Evolutionary conservation across 345 rosid genomes (phyloP).

Genomic region (Luvunga scandens): DNA sequence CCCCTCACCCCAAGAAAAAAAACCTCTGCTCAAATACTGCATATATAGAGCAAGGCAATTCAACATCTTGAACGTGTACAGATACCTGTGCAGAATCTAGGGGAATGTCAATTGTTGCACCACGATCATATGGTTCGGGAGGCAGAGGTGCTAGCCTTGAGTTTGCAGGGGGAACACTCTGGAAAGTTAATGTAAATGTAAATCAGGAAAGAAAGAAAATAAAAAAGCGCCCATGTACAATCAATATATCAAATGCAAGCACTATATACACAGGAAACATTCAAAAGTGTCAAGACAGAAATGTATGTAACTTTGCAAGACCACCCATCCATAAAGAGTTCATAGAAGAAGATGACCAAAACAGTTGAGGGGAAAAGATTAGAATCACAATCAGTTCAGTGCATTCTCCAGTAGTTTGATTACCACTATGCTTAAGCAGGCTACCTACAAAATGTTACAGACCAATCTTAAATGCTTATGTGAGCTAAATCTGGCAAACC

Average conservation of each 20-base stretch:
- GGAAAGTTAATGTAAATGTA: slow-evolving; percentile 22
- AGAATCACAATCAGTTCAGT: neutral
- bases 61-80: slow-evolving; percentile 7
- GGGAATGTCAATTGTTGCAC: slow-evolving; percentile 81
- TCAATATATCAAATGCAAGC: neutral
- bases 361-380: neutral
- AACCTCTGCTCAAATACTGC: neutral
- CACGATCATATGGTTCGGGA: slow-evolving; percentile 88
- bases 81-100: slow-evolving; percentile 75
- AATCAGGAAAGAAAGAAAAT: slow-evolving; percentile 10
- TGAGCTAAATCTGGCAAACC: neutral
- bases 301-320: neutral
- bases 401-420: neutral
- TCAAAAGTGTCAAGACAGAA: neutral
- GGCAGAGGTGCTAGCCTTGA: slow-evolving; percentile 89
- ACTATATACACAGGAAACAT: neutral
- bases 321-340: neutral
- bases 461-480: slow-evolving; percentile 5
- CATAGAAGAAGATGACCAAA: neutral
- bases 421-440: neutral
- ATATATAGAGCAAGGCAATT: neutral
- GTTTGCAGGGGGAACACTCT: slow-evolving; percentile 80
- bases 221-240: neutral
- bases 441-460: neutral
- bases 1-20: neutral